Evolutionary conservation across 768 basidiomycete species (phyloP), one percentile per base, ranked within the genome.

Genomic region (Chalciporus chontae): DNA sequence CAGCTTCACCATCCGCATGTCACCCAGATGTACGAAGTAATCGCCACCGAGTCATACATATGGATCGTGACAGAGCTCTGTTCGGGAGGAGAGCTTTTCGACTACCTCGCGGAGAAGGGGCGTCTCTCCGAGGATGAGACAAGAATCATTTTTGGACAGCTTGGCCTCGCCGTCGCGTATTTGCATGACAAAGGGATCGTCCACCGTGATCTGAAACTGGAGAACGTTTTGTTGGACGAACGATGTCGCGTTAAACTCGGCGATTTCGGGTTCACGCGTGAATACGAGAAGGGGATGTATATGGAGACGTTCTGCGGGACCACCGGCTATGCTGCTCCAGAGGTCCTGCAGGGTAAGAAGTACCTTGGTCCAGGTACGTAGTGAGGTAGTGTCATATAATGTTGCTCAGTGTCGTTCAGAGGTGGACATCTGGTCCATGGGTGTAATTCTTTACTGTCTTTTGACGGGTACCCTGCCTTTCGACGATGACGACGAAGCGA

Each of bases 61-160:
- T 98, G 94, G 93, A 92, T 99, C 50, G 87, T 99, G 38, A 91
- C 94, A 14, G 96, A 99, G 65, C 84, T 99, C 29, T 98, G 96
- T 69, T 86, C 84, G 40, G 96, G 96, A 9, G 96, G 96, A 36
- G 96, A 99, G 69, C 80, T 99, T 24, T 99, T 97, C 69, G 96
- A 98, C 70, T 98, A 98, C 64, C 85, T 99, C 19, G 91, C 88
- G 13, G 96, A 99, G 74, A 90, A 95, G 60, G 91, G 93, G 18
- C 79, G 94, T 3, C 68, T 98, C 46, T 72, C 80, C 18, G 92
- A 95, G 67, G 80, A 84, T 37, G 96, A 99, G 70, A 77, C 91
- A 4, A 81, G 81, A 58, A 71, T 87, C 18, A 70, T 98, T n/a
- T 96, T 99, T 63, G 95, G 96, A n/a, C 94, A 98, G 65, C 73